Conservation (phyloP, 2,329 filamentous ascomycete species). For the Xylariaceae sp. region DNA sequence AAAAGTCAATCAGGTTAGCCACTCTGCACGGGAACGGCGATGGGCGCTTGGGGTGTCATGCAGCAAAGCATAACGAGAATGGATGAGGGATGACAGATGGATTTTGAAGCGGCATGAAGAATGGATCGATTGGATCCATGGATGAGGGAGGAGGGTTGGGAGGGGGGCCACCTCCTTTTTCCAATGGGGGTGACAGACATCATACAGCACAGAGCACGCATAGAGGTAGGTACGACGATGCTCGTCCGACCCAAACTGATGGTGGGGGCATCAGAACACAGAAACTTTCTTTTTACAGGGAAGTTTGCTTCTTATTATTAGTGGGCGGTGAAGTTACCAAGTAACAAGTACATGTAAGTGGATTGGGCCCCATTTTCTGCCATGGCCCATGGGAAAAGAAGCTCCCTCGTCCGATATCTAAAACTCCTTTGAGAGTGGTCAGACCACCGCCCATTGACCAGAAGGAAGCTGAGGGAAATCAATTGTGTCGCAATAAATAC, state of each 20-base stretch:
- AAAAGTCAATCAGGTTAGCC: conserved; percentile 8
- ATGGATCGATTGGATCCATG: conserved; percentile 20
- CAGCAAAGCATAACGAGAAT: conserved; percentile 1
- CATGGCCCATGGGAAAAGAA: conserved; percentile 9
- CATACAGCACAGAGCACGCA: no score
- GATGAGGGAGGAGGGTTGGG: neutral
- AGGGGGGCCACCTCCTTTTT: no score
- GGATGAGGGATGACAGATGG: conserved; percentile 15
- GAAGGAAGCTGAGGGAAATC: neutral
- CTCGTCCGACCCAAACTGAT: conserved; percentile 13
- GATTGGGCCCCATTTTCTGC: conserved; percentile 22
- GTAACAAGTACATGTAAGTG: conserved; percentile 15
- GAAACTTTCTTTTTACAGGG: conserved; percentile 6
- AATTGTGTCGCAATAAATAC: neutral
- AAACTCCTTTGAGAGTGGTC: conserved; percentile 14
- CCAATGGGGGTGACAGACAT: no score
- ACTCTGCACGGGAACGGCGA: conserved; percentile 17
- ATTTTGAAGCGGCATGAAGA: conserved; percentile 15
- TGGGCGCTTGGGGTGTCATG: conserved; percentile 25
- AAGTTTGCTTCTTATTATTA: neutral
- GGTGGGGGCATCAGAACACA: conserved; percentile 5
- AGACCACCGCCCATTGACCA: conserved; percentile 13
- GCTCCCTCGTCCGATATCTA: conserved; percentile 21
- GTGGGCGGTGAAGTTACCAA: neutral
- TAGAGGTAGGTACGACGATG: conserved; percentile 21